Base-by-base conservation (phyloP, 2,329 filamentous ascomycete species). In the Diaporthe batatas region DNA sequence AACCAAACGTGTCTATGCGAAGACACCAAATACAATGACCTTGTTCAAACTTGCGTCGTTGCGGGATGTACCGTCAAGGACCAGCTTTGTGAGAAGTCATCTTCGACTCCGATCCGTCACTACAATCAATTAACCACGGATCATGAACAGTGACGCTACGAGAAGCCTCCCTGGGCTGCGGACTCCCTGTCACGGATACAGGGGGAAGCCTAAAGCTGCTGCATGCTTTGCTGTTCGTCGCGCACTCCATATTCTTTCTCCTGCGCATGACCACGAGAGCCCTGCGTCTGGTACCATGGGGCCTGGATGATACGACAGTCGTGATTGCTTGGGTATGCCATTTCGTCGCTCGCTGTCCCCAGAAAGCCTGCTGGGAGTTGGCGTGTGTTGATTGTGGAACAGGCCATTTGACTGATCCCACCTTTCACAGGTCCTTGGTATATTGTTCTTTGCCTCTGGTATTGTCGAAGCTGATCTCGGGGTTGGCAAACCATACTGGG, bases 261-360 rank as follows among this genome's bases (percentile, higher is more conserved):
- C 73, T 82, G 14, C 83, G 85, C n/a, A 79, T 84, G 16, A 74
- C 75, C 5, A 80, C 78, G 57, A 80, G 78, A 58, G 75, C 83
- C 32, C 78, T 82, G 14, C 73, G 71, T 77, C 2, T 75, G 77
- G 1, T 81, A 79, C 39, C 69, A 79, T 29, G 76, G 23, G 81
- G 76, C 2, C 72, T 81, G 18, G 82, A 83, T 73, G 82, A 84
- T 74, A 81, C 80, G 76, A 75, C 80, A 44, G 76, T 82, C 44
- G 65, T 82, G 16, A 68, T 75, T 3, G 76, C 79, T 5, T 59
- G 79, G n/a, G 3, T 81, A 42, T 67, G 76, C 12, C 6, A 21
- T 67, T 25, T 39, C 18, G n/a, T 25, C 4, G 10, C 14, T 36
- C 25, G 4, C 14, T 3, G 14, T 6, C 12, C 7, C 7, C 5